A percentile compares a stretch with the other conserved stretches of the same genome.
phyloP scores from a whole-genome alignment of 2,329 filamentous ascomycete genomes.

The Clonostachys byssicola region DNA sequence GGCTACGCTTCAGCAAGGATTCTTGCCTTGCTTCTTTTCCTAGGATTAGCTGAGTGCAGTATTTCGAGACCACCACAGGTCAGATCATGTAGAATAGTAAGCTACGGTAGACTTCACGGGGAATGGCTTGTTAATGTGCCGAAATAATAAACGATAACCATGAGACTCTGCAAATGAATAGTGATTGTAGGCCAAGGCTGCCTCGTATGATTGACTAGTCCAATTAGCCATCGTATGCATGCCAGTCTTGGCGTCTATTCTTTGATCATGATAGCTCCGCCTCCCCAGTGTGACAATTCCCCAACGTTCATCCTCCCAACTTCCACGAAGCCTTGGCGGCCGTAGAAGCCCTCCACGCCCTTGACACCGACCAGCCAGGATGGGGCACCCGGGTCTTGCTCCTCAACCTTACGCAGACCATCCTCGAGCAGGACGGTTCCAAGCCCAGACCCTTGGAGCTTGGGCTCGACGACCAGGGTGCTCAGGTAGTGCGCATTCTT shows the following conservation, averaged over 20 bases:
- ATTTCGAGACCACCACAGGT: no score
- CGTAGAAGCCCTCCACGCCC: conserved; percentile 23
- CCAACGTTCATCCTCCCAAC: conserved; percentile 27
- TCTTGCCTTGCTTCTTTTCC: no score
- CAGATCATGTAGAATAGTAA: no score
- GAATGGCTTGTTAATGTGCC: no score
- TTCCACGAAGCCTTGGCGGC: conserved; percentile 22
- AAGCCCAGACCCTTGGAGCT: conserved; percentile 20
- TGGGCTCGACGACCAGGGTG: conserved; percentile 22
- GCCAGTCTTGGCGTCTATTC: conserved; percentile 12
- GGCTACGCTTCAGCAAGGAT: no score
- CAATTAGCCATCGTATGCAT: no score
- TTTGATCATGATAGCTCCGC: conserved; percentile 28
- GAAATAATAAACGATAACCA: no score
- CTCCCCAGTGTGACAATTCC: conserved; percentile 25
- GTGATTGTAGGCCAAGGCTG: no score
- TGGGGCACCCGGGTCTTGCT: conserved; percentile 12
- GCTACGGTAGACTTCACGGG: no score
- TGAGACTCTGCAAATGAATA: no score
- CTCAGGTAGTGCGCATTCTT: conserved; percentile 27
- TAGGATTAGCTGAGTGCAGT: no score
- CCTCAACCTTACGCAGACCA: conserved; percentile 19
- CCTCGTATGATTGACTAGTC: no score
- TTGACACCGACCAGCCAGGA: conserved; percentile 24
- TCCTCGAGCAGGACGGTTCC: conserved; percentile 21